Base-by-base conservation (phyloP, 495 filamentous ascomycete species). In the Neurospora sp. region DNA sequence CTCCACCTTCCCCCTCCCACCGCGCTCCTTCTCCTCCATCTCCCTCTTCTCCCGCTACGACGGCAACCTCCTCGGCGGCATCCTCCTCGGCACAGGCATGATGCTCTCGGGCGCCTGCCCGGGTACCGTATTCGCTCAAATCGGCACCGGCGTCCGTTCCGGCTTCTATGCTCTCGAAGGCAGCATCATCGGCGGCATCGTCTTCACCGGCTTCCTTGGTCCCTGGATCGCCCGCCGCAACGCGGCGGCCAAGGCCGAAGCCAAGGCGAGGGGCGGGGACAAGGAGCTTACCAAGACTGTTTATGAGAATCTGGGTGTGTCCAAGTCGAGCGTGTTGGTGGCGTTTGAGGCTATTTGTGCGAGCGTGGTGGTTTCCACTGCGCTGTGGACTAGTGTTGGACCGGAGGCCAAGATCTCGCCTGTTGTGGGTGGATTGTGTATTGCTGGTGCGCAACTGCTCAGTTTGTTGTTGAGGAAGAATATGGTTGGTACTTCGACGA, bases 1-100 rank as follows among this genome's bases (percentile, higher is more conserved):
- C 48, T 74, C 76, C 69, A 80, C 79, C 44, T 72, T 84, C 27
- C 69, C 74, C 41, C 71, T 83, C 59, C 74, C 74, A 1, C 82
- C 84, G 0, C 81, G 80, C 3, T 69, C 69, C 69, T 77, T 73
- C 75, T 80, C 83, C 69, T 75, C 82, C 41, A 44, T 88, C 20
- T 76, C 76, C 69, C 73, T 84, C 70, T 82, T 87, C 74, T 73
- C 76, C 4, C 71, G 72, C 14, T 84, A 84, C 74, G 86, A 87
- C 76, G 86, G 86, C 70, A 89, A 90, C 76, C 75, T 89, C 73
- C 73, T 89, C 75, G 88, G 87, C 71, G 87, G 87, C 40, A 69
- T 75, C 6, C 79, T 90, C 12, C 77, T 89, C 42, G 87, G 88
- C 48, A 69, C 82, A 2, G 87, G 87, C 72, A 85, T 89, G 86